Percentiles rank a stretch among this genome's conserved stretches.
These are phyloP conservation scores for Aspergillus pseudoterreus DNA, from an alignment of 2,329 filamentous ascomycete genomes.

Conservation along the genomic window DNA sequence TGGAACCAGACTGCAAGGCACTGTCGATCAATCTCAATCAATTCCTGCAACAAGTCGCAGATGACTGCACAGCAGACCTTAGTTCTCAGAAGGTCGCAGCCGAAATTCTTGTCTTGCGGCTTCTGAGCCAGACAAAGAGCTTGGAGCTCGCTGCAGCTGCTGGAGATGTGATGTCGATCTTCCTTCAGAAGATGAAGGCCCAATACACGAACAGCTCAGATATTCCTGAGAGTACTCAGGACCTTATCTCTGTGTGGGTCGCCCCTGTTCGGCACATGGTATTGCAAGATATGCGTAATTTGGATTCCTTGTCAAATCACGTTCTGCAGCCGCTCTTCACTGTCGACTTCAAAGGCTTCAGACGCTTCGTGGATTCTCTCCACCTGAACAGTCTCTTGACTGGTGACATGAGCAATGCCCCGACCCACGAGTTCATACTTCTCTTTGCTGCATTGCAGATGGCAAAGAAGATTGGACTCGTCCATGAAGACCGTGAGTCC, in stretches of 20 bases:
- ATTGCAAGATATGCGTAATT: constrained; percentile 31
- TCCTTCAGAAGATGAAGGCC: constrained; percentile 28
- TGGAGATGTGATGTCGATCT: constrained; percentile 24
- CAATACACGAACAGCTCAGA: neutral
- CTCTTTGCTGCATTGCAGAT: constrained; percentile 66
- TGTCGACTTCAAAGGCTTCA: constrained; percentile 31
- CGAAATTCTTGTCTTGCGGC: constrained; percentile 28
- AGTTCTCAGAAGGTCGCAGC: constrained; percentile 18
- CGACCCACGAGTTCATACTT: constrained; percentile 55
- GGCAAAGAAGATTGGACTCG: constrained; percentile 66
- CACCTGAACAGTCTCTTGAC: constrained; percentile 50
- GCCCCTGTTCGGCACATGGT: constrained; percentile 33
- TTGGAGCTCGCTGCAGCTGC: constrained; percentile 26
- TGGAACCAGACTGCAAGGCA: constrained; percentile 30
- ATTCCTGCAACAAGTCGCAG: constrained; percentile 14
- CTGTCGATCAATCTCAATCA: constrained; percentile 23
- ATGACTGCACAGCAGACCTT: constrained; percentile 9
- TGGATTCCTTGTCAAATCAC: constrained; percentile 35
- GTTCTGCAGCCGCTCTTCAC: constrained; percentile 35
- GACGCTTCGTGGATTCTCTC: constrained; percentile 54
- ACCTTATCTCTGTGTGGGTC: constrained; percentile 32
- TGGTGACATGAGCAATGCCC: constrained; percentile 43
- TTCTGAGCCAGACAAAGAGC: constrained; percentile 29
- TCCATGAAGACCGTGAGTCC: constrained; percentile 61
- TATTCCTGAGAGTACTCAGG: constrained; percentile 7